A percentile compares a stretch with the other conserved stretches of the same genome.
Conservation (phyloP, 345 rosid species). For the Cochlearia excelsa region DNA sequence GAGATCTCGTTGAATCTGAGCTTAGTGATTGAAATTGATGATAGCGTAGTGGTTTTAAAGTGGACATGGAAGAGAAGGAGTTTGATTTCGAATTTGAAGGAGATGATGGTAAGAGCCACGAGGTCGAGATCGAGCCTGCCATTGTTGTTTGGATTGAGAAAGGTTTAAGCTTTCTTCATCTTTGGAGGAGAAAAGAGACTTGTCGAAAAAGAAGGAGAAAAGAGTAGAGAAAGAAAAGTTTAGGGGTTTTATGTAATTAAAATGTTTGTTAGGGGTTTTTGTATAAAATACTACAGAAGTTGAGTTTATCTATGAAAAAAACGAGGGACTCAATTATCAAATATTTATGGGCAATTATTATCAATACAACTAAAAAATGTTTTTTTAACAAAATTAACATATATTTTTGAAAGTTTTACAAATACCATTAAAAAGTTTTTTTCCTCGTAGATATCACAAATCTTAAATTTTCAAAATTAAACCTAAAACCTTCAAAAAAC, state of each 20-base stretch:
- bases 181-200: not conserved
- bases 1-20: conserved; percentile 22
- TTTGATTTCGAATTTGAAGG: conserved; percentile 20
- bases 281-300: not conserved
- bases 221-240: not conserved
- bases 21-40: conserved; percentile 6
- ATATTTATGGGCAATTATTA: too few species aligned
- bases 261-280: not conserved
- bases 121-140: conserved; percentile 27
- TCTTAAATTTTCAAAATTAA: too few species aligned
- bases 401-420: too few species aligned
- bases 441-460: too few species aligned
- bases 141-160: conserved; percentile 15
- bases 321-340: not conserved
- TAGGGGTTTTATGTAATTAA: conserved; percentile 9
- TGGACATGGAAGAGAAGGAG: conserved; percentile 7
- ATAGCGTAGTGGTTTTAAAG: conserved; percentile 13
- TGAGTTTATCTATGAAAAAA: not conserved
- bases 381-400: too few species aligned
- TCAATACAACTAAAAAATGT: too few species aligned
- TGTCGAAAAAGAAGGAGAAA: not conserved
- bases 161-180: conserved; percentile 26
- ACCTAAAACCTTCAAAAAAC: too few species aligned
- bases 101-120: conserved; percentile 16
- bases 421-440: too few species aligned